Percentiles rank a stretch among this genome's conserved stretches.
Conservation (phyloP, 306 rosid genomes). For the Luffa aegyptiaca region DNA sequence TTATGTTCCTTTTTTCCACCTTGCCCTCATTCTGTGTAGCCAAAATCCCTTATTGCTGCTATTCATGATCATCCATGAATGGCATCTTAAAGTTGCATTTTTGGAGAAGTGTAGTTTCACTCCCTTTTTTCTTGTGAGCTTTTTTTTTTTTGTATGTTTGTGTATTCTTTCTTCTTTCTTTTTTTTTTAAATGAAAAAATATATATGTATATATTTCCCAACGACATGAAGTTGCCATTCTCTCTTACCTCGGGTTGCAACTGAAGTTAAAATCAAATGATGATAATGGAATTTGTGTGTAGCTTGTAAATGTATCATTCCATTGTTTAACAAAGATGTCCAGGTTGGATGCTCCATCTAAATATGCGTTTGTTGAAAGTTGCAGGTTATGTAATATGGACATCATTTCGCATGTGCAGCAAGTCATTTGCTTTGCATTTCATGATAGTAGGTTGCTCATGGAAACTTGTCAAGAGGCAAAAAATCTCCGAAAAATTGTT, state of each 20-base stretch:
- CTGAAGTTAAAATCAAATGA: background rate
- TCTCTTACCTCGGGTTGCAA: background rate
- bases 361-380: conserved; percentile 5
- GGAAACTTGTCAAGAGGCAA: conserved; percentile 99
- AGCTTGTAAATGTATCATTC: background rate
- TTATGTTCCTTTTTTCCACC: background rate
- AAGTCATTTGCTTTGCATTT: conserved; percentile 97
- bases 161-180: too few species aligned
- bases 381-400: conserved; percentile 97
- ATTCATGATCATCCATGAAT: background rate
- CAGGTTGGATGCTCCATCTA: background rate
- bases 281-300: background rate
- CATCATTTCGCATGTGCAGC: conserved; percentile 93
- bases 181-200: too few species aligned
- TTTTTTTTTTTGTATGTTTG: too few species aligned
- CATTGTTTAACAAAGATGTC: background rate
- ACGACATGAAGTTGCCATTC: background rate
- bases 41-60: background rate
- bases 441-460: conserved; percentile 94
- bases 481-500: conserved; percentile 85
- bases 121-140: too few species aligned
- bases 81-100: background rate
- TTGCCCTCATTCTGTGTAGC: background rate
- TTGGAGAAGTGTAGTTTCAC: background rate
- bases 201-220: background rate